Percentiles rank a stretch among this genome's conserved stretches.
Evolutionary conservation across 169 alveolate genomes (phyloP).

Genomic region (Babesia ovata): DNA sequence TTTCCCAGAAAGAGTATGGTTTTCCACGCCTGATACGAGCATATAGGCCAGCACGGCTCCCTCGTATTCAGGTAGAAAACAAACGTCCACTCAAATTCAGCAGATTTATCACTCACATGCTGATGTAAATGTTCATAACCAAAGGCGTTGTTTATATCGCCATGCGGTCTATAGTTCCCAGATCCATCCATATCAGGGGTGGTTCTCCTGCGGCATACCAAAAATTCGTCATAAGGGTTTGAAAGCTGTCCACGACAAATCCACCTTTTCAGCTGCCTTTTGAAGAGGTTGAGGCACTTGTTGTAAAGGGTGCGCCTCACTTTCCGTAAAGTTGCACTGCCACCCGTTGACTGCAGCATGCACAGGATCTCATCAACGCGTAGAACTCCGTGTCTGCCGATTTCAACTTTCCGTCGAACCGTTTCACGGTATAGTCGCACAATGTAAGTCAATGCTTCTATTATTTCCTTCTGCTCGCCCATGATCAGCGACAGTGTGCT

Average conservation of each 20-base stretch:
- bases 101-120: constrained; percentile 60
- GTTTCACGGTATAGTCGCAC: not conserved
- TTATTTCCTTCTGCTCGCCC: constrained; percentile 68
- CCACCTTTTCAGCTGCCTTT: constrained; percentile 69
- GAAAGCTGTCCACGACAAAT: constrained; percentile 71
- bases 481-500: constrained; percentile 65
- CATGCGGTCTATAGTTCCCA: not conserved
- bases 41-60: constrained; percentile 13
- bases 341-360: constrained; percentile 49
- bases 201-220: constrained; percentile 62
- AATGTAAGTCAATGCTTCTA: constrained; percentile 50
- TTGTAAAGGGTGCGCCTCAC: constrained; percentile 46
- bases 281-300: constrained; percentile 52
- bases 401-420: not conserved
- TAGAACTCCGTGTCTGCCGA: constrained; percentile 9
- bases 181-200: constrained; percentile 38
- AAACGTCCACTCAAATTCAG: constrained; percentile 76
- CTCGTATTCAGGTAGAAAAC: constrained; percentile 55
- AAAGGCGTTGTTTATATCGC: constrained; percentile 24
- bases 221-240: constrained; percentile 73
- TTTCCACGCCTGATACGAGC: constrained; percentile 15
- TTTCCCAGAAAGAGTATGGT: constrained; percentile 72
- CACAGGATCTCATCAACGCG: constrained; percentile 59
- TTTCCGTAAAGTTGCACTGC: constrained; percentile 43
- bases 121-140: constrained; percentile 58